Evolutionary conservation across 1,284 basidiomycete genomes (phyloP), one percentile per base, ranked within the genome.

Genomic region (Jaminaea rosea): DNA sequence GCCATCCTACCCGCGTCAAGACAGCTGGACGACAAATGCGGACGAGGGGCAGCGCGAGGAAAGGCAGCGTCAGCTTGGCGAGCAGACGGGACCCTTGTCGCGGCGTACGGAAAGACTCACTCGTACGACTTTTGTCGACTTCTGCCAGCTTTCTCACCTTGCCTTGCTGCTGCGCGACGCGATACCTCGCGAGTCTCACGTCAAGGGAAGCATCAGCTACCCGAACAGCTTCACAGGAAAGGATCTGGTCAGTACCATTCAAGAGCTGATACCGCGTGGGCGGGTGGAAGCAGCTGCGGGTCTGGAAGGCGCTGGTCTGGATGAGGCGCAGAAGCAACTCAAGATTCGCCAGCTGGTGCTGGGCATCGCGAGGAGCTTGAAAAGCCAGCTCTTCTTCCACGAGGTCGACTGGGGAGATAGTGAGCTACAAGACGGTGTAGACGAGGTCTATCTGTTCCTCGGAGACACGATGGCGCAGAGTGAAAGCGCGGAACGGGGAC

Each of bases 381-480:
- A 97, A 66, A 84, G 82, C 57, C 88, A 93, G 73, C 80, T 96
- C 6, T 94, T 91, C 79, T 91, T 97, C 73, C 89, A 93, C 72
- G 93, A 98, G 72, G 92, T 96, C 6, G 92, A 96, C 73, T 94
- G 91, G 88, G 89, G 88, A 28, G 83, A 84, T 52, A 83, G 84
- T 23, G 79, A 84, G 1, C 76, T 97, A 42, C 84, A 86, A 53
- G 93, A 96, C 68, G 86, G 88, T 4, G 85, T 91, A 2, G 91
- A 94, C 63, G 89, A 94, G 63, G 90, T 97, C 5, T 96, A 90
- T 76, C 90, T 88, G 81, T 96, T 98, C 77, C 79, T 91, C 75
- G 89, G 90, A 58, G 91, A 94, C 63, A 59, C 58, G 26, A 51
- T 65, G 7, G 56, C 56, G 26, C 58, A 13, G 55, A 63, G 21